A percentile compares a stretch with the other conserved stretches of the same genome.
Evolutionary conservation across 371 early-diverging fungal genomes (phyloP).

Genomic region (Lichtheimia corymbifera): DNA sequence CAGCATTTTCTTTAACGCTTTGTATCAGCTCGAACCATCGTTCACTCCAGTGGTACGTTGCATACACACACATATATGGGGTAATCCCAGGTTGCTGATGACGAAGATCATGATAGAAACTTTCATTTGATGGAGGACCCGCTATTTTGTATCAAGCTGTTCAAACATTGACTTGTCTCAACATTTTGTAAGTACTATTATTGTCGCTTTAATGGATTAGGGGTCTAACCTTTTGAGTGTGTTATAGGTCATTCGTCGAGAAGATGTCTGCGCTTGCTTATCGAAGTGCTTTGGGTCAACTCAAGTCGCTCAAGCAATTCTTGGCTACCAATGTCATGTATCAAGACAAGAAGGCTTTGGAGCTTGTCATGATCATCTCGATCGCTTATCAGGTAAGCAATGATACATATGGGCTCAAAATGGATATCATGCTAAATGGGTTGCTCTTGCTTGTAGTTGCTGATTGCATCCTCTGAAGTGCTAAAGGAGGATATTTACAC

Average conservation of each 20-base stretch:
- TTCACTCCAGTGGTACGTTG: conserved; percentile 25
- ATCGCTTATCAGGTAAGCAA: conserved; percentile 40
- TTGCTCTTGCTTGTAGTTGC: conserved; percentile 12
- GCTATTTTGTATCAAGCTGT: conserved; percentile 60
- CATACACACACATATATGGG: background rate
- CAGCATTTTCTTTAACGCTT: conserved; percentile 30
- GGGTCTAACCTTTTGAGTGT: background rate
- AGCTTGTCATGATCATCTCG: conserved; percentile 31
- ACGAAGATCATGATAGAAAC: background rate
- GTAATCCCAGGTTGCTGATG: background rate
- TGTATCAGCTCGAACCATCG: conserved; percentile 29
- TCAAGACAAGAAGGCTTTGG: conserved; percentile 33
- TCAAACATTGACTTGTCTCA: conserved; percentile 56
- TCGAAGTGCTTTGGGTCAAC: conserved; percentile 30
- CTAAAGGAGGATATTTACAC: conserved; percentile 1
- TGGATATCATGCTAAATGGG: background rate
- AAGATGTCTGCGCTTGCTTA: conserved; percentile 44
- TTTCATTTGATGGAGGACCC: conserved; percentile 40
- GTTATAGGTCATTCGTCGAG: conserved; percentile 34
- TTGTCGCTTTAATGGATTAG: background rate
- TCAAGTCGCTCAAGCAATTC: conserved; percentile 28
- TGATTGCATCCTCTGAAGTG: conserved; percentile 21
- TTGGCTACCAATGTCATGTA: conserved; percentile 28
- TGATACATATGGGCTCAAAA: background rate
- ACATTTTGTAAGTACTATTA: conserved; percentile 47